These are phyloP conservation scores for Raffaelea albimanens DNA, from an alignment of 2,329 filamentous ascomycete species.

Conservation along the genomic window DNA sequence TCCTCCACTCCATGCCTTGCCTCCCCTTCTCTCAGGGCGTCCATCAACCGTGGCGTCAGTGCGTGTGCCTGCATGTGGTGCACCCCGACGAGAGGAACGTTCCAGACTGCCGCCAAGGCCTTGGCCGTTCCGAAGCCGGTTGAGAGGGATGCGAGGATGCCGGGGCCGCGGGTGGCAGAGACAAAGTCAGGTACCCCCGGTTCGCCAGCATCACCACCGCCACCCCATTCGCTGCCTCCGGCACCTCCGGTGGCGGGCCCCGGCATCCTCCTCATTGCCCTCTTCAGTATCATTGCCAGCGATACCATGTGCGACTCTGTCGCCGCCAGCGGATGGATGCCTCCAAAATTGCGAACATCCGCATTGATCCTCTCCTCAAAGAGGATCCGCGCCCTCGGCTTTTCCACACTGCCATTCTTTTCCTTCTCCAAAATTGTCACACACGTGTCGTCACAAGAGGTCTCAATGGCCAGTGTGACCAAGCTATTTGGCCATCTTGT, in stretches of 20 bases:
- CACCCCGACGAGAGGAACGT: constrained; percentile 72
- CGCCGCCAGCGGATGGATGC: constrained; percentile 71
- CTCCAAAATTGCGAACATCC: constrained; percentile 63
- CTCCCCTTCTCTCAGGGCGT: constrained; percentile 28
- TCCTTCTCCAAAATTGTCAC: constrained; percentile 68
- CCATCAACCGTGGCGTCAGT: constrained; percentile 70
- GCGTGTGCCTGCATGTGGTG: constrained; percentile 98
- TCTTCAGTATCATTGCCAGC: constrained; percentile 58
- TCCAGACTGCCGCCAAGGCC: constrained; percentile 75
- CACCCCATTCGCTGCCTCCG: background rate
- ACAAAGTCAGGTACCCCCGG: constrained; percentile 53
- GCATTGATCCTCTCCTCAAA: constrained; percentile 78
- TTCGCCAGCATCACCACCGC: background rate
- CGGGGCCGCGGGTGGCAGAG: constrained; percentile 82
- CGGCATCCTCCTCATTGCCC: constrained; percentile 49
- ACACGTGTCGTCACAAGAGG: constrained; percentile 87
- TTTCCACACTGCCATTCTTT: background rate
- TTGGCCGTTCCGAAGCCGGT: constrained; percentile 79
- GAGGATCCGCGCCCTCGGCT: constrained; percentile 46
- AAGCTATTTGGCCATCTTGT: constrained; percentile 9
- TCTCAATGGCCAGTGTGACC: constrained; percentile 64
- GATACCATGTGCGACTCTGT: constrained; percentile 65
- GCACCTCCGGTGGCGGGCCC: background rate
- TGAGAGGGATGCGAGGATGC: constrained; percentile 71
- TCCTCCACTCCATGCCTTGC: background rate